phyloP scores from a whole-genome alignment of 2,329 filamentous ascomycete genomes.

The Paracorniculantispora psalliotae region DNA sequence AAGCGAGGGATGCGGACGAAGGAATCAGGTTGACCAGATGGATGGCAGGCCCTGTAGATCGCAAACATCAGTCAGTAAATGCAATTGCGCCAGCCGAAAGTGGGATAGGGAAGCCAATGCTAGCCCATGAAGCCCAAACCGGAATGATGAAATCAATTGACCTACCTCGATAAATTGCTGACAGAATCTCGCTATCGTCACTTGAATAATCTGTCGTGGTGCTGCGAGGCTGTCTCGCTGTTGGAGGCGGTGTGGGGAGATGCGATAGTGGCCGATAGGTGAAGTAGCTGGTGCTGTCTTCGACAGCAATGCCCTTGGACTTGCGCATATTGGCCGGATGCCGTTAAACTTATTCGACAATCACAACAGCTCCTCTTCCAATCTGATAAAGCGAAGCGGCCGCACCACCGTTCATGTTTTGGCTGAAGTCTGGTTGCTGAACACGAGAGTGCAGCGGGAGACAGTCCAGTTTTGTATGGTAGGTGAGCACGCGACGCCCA shows the following conservation, averaged over 20 bases:
- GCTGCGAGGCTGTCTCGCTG: conserved; percentile 41
- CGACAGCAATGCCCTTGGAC: conserved; percentile 18
- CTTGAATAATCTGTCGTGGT: conserved; percentile 23
- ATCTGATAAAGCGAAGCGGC: neutral
- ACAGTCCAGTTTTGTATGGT: neutral
- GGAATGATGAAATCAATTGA: conserved; percentile 10
- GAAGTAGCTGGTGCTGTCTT: conserved; percentile 50
- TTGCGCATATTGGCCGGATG: conserved; percentile 15
- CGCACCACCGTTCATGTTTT: conserved; percentile 13
- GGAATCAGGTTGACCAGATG: conserved; percentile 64
- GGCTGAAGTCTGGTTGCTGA: neutral
- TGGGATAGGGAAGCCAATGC: neutral
- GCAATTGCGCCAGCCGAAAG: neutral
- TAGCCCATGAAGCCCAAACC: neutral
- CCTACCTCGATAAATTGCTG: conserved; percentile 33
- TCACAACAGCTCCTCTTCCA: conserved; percentile 5
- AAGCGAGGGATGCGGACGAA: conserved; percentile 54
- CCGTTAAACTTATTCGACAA: neutral
- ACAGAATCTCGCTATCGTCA: conserved; percentile 40
- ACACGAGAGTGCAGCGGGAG: neutral
- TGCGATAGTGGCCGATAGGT: conserved; percentile 64
- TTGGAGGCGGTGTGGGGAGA: conserved; percentile 61
- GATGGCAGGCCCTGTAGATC: conserved; percentile 53
- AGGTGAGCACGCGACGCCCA: conserved; percentile 11
- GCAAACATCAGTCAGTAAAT: conserved; percentile 7